phyloP scores from a whole-genome alignment of 306 rosid species.

The Phaseolus lunatus region DNA sequence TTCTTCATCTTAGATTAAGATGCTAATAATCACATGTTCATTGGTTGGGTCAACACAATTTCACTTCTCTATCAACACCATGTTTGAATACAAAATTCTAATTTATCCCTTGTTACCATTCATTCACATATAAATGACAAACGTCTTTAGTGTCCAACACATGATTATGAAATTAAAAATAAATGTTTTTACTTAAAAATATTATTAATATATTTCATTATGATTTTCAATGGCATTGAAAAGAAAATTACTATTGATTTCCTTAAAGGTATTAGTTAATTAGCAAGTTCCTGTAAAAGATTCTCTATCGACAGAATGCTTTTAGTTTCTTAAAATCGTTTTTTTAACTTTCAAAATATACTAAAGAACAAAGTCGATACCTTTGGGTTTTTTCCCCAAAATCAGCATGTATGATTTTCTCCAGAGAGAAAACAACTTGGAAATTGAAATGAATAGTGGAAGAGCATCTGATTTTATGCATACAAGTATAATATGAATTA shows the following conservation, averaged over 20 bases:
- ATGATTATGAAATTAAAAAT: background rate
- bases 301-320: too few species aligned
- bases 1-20: conserved; percentile 30
- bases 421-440: too few species aligned
- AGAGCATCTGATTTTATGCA: too few species aligned
- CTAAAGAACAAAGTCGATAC: too few species aligned
- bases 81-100: background rate
- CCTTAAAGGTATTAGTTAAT: background rate
- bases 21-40: conserved; percentile 6
- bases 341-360: too few species aligned
- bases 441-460: too few species aligned
- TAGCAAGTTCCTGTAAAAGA: background rate
- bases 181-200: background rate
- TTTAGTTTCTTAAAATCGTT: too few species aligned
- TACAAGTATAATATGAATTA: too few species aligned
- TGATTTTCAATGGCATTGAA: background rate
- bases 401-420: too few species aligned
- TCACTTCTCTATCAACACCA: background rate
- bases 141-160: background rate
- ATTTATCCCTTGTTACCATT: background rate
- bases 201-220: background rate
- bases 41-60: background rate
- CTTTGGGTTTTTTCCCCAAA: too few species aligned
- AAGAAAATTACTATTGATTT: background rate
- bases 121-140: background rate